These are phyloP conservation scores for Pseudogymnoascus sp. DNA, from an alignment of 2,329 filamentous ascomycete species.

Conservation along the genomic window DNA sequence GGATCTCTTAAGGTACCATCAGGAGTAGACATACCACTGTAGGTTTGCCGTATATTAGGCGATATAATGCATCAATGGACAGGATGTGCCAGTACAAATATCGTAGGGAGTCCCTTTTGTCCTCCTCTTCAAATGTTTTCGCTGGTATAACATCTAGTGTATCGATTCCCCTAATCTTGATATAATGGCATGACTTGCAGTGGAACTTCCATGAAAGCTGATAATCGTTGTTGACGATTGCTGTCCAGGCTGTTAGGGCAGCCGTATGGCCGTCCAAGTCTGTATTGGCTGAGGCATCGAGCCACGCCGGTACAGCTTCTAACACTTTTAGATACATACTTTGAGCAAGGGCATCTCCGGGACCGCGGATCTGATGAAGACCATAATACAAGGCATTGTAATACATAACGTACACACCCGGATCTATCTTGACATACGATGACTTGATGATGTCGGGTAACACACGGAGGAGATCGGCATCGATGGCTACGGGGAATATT, in stretches of 20 bases:
- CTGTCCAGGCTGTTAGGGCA: neutral
- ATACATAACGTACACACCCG: slow-evolving; percentile 3
- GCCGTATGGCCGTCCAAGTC: neutral
- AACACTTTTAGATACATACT: neutral
- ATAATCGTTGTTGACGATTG: neutral
- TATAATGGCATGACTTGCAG: slow-evolving; percentile 1
- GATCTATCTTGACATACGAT: neutral
- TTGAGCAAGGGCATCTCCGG: neutral
- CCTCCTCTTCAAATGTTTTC: neutral
- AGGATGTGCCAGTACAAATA: slow-evolving; percentile 2
- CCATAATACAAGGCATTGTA: slow-evolving; percentile 6
- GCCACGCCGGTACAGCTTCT: neutral
- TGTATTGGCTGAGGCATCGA: neutral
- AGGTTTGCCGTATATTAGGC: slow-evolving; percentile 1
- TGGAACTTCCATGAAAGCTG: slow-evolving; percentile 7
- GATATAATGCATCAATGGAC: slow-evolving; percentile 4
- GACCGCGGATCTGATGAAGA: slow-evolving; percentile 1
- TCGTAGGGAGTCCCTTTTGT: neutral
- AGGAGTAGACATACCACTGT: neutral
- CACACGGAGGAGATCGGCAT: neutral
- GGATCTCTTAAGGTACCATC: neutral
- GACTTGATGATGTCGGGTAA: neutral
- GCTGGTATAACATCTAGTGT: neutral
- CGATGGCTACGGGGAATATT: neutral
- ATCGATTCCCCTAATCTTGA: neutral